Evolutionary conservation across 225 moss, liverwort and hornwort species (phyloP), one percentile per base, ranked within the genome.

Genomic region (Thuidium tamariscinum): DNA sequence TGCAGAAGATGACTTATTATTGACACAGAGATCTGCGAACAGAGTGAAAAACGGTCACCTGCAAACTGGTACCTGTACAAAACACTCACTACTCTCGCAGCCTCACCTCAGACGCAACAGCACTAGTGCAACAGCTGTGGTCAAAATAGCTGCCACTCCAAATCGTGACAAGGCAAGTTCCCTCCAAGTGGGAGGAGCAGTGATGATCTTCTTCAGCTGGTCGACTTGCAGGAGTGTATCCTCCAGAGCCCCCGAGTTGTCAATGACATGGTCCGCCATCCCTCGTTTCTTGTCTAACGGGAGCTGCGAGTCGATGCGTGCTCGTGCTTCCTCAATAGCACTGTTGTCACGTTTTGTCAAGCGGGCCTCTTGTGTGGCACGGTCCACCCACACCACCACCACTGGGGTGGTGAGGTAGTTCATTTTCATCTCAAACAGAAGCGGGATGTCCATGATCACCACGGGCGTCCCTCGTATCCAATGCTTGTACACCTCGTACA

Each of bases 321-420:
- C 94, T 51, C 87, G 91, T 46, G 92, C 95, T 87, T 95, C 93
- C 71, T 94, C 94, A 54, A 89, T 68, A 17, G 93, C 76, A 49
- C 91, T 91, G 49, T 84, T 89, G 90, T 96, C 95, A 59, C 96
- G 93, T 36, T n/a, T 75, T 29, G 92, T 86, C 36, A 96, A 87
- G 42, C 95, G 93, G 14, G 84, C 77, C 86, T 94, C 94, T 80
- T 96, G 96, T 7, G 96, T 94, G 46, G 83, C 89, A n/a, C 85
- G 89, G 88, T 98, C 95, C 88, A 95, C 88, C 95, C 95, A 96
- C 48, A 96, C 95, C 20, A 95, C 96, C 75, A 96, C 91, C 52
- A 95, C 90, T 59, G 95, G 92, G 42, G 90, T 84, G 46, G 95
- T 94, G 42, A 95, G 86, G 84, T 93, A 92, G 30, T 95, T 91